Evolutionary conservation across 2,329 filamentous ascomycete genomes (phyloP).

Genomic region (Aspergillus niger): DNA sequence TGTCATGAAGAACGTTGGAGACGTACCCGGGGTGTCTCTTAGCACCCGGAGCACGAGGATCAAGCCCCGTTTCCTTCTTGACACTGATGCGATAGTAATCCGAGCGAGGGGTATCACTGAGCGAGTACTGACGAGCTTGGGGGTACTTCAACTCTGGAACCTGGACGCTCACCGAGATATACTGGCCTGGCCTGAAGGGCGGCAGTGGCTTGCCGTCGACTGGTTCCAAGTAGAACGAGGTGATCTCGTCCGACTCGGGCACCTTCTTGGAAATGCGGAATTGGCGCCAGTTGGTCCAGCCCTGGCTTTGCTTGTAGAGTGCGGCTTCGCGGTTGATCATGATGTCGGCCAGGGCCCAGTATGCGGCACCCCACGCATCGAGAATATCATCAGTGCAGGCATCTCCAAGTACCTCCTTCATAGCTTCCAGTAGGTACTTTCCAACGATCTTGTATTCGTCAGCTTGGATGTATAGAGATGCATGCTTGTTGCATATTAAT

Average conservation of each 20-base stretch:
- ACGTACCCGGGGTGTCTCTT: slow-evolving; percentile 63
- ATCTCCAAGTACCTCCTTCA: slow-evolving; percentile 66
- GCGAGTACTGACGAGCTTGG: slow-evolving; percentile 73
- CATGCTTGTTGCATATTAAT: slow-evolving; percentile 76
- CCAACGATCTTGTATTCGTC: slow-evolving; percentile 73
- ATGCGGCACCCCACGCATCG: slow-evolving; percentile 70
- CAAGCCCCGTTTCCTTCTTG: slow-evolving; percentile 64
- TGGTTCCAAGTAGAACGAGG: slow-evolving; percentile 69
- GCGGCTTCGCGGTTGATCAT: slow-evolving; percentile 68
- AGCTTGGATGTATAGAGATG: slow-evolving; percentile 66
- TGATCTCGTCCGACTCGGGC: slow-evolving; percentile 67
- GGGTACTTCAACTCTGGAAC: slow-evolving; percentile 61
- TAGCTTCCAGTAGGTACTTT: slow-evolving; percentile 67
- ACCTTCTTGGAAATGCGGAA: slow-evolving; percentile 68
- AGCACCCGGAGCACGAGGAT: slow-evolving; percentile 47
- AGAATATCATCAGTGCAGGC: slow-evolving; percentile 66
- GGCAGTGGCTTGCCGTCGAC: slow-evolving; percentile 64
- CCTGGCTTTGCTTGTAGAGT: slow-evolving; percentile 61
- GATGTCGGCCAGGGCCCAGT: slow-evolving; percentile 72
- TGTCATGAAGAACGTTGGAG: slow-evolving; percentile 69
- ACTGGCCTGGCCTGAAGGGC: slow-evolving; percentile 69
- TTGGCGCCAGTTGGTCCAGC: slow-evolving; percentile 67
- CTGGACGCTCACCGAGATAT: slow-evolving; percentile 64
- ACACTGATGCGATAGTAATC: slow-evolving; percentile 71
- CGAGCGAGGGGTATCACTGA: slow-evolving; percentile 64